These are phyloP conservation scores for Tilletia walkeri DNA, from an alignment of 1,284 basidiomycete genomes.

Conservation along the genomic window DNA sequence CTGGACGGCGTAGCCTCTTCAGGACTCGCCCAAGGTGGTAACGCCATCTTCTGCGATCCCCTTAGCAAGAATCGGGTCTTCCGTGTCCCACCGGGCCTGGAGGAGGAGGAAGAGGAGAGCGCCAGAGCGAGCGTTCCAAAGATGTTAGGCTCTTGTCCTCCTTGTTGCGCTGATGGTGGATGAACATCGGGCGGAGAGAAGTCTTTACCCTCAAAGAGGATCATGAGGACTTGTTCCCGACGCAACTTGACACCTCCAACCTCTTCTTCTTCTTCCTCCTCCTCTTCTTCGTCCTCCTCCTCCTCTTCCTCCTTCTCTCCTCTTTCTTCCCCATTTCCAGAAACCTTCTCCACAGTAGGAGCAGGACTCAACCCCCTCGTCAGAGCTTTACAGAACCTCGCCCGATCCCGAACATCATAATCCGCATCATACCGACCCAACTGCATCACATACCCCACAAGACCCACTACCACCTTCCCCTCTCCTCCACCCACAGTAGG, in stretches of 20 bases:
- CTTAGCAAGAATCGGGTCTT: background rate
- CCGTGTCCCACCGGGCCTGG: constrained; percentile 7
- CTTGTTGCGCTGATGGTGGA: background rate
- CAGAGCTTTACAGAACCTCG: constrained; percentile 44
- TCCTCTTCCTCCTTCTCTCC: constrained; percentile 23
- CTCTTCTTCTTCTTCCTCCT: constrained; percentile 8
- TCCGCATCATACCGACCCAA: constrained; percentile 40
- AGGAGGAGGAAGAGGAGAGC: background rate
- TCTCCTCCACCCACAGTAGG: constrained; percentile 14
- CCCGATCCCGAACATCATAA: constrained; percentile 48
- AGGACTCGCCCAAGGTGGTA: background rate
- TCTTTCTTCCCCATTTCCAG: constrained; percentile 23
- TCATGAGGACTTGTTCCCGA: constrained; percentile 26
- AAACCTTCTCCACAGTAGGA: background rate
- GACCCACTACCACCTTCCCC: constrained; percentile 17
- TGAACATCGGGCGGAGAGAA: background rate
- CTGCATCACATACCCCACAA: constrained; percentile 32
- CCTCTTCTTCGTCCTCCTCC: constrained; percentile 19
- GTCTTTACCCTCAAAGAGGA: constrained; percentile 23
- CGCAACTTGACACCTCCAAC: constrained; percentile 23
- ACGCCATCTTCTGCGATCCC: background rate
- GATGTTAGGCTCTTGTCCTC: background rate
- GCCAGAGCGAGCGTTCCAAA: constrained; percentile 16
- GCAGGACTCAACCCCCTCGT: background rate
- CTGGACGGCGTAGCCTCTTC: background rate